Evolutionary conservation across 164 flowering plant genomes (phyloP), one percentile per base, ranked within the genome.

Genomic region (Brasenia schreberi): DNA sequence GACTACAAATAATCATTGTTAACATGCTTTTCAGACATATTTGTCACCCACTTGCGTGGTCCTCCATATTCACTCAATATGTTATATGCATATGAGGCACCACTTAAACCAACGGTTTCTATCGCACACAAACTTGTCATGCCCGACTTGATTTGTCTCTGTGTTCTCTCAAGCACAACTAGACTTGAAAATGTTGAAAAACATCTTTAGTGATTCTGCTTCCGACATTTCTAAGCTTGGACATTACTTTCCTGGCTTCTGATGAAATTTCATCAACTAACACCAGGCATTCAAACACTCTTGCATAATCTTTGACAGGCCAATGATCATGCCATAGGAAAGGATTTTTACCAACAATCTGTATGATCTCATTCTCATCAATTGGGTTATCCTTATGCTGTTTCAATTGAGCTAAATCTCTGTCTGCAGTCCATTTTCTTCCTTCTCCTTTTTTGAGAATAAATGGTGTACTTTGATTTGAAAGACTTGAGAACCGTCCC

Each of bases 311-410:
- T 72, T 77, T 82, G 11, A 81, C 85, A 23, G 97, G 94, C 99
- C 99, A 95, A 70, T 95, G 97, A 70, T 95, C 97, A 59, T 88
- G 97, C 99, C 99, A 95, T 67, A 92, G 71, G 73, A 95, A 95
- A 0, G 99, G 97, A 69, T 92, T 95, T 74, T 95, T 95, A 7
- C 97, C 98, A 5, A 78, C 77, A 5, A 92, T 78, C 53, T 77
- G 77, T 71, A 92, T 81, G 0, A 86, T 78, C 68, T 92, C 94
- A 65, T 71, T 64, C 4, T 19, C 73, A 72, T 87, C 84, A 72
- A 70, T 66, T 4, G 85, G 83, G 23, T 69, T 75, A 16, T 70
- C 69, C 53, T 72, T 78, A 49, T 70, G n/a, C n/a, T n/a, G n/a
- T n/a, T n/a, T n/a, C n/a, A n/a, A n/a, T n/a, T n/a, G n/a, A n/a